These are phyloP conservation scores for Sphagnum tenellum DNA, from an alignment of 225 moss, liverwort and hornwort genomes.

Conservation along the genomic window DNA sequence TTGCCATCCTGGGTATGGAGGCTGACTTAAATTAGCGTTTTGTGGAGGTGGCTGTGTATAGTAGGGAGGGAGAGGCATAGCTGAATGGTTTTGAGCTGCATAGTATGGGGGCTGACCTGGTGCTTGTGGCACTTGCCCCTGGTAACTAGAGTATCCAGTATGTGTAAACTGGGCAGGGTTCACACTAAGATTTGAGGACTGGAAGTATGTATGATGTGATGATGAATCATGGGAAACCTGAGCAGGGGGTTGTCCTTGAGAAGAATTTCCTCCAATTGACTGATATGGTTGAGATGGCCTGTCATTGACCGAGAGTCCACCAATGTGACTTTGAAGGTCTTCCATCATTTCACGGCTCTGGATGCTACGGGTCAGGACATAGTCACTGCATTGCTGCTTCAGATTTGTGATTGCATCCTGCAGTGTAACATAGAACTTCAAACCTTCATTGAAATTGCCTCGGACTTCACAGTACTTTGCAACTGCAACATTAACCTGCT, in stretches of 20 bases:
- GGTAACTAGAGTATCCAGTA: slow-evolving; percentile 29
- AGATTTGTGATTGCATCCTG: slow-evolving; percentile 97
- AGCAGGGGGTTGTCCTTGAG: too few relatives aligned
- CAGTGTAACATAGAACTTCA: slow-evolving; percentile 96
- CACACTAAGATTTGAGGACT: slow-evolving; percentile 38
- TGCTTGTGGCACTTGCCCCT: slow-evolving; percentile 8
- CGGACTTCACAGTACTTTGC: slow-evolving; percentile 92
- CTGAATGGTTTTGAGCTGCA: slow-evolving; percentile 42
- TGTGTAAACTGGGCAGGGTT: slow-evolving; percentile 9
- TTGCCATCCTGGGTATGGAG: slow-evolving; percentile 96
- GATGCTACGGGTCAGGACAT: slow-evolving; percentile 97
- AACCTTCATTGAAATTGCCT: slow-evolving; percentile 96
- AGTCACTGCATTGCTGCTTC: slow-evolving; percentile 97
- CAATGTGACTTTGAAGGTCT: slow-evolving; percentile 89
- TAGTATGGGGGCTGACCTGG: slow-evolving; percentile 69
- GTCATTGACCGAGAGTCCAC: slow-evolving; percentile 82
- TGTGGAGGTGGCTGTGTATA: slow-evolving; percentile 49
- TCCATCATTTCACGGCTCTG: slow-evolving; percentile 99
- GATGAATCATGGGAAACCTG: slow-evolving; percentile 19
- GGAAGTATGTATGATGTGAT: slow-evolving; percentile 14
- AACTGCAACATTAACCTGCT: slow-evolving; percentile 75
- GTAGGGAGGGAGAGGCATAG: slow-evolving; percentile 57
- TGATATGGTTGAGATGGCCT: slow-evolving; percentile 10
- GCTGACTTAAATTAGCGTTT: slow-evolving; percentile 66
- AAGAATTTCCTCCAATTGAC: too few relatives aligned